A percentile compares a stretch with the other conserved stretches of the same genome.
These are phyloP conservation scores for Pestalotiopsis fici DNA, from an alignment of 2,329 filamentous ascomycete species.

Conservation along the genomic window DNA sequence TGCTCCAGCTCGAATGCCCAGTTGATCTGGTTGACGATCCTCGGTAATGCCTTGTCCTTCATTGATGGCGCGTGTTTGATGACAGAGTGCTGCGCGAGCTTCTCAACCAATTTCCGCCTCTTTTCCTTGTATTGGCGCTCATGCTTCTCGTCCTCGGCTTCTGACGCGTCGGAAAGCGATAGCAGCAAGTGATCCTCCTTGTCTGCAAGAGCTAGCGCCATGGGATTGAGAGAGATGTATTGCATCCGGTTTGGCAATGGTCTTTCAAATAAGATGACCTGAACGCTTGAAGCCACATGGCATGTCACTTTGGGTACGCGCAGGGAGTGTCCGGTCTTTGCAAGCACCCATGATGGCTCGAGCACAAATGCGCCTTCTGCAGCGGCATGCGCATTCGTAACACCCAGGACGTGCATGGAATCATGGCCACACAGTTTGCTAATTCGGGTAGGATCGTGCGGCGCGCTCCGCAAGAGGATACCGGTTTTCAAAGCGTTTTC, in stretches of 20 bases:
- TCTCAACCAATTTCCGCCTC: conserved; percentile 73
- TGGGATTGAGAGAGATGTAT: conserved; percentile 89
- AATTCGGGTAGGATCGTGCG: conserved; percentile 77
- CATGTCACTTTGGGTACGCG: conserved; percentile 74
- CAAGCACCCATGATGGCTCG: conserved; percentile 71
- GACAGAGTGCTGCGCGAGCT: conserved; percentile 86
- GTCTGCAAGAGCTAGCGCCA: conserved; percentile 81
- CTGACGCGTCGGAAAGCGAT: conserved; percentile 50
- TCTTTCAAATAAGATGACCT: conserved; percentile 86
- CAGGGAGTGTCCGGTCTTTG: conserved; percentile 52
- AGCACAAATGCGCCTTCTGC: conserved; percentile 47
- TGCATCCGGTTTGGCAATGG: conserved; percentile 90
- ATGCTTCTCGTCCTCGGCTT: conserved; percentile 72
- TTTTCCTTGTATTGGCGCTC: conserved; percentile 59
- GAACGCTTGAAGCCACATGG: conserved; percentile 70
- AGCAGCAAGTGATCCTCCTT: conserved; percentile 49
- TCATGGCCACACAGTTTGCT: conserved; percentile 82
- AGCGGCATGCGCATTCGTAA: conserved; percentile 65
- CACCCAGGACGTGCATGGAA: conserved; percentile 82
- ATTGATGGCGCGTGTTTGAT: conserved; percentile 73
- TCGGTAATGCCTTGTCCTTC: conserved; percentile 79
- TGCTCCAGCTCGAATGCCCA: conserved; percentile 89
- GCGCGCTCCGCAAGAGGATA: conserved; percentile 79
- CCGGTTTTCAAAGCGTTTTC: conserved; percentile 85
- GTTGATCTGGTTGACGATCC: conserved; percentile 91